A percentile compares a stretch with the other conserved stretches of the same genome.
Evolutionary conservation across 2,329 filamentous ascomycete genomes (phyloP).

Genomic region (Phyllosticta ampelicida): DNA sequence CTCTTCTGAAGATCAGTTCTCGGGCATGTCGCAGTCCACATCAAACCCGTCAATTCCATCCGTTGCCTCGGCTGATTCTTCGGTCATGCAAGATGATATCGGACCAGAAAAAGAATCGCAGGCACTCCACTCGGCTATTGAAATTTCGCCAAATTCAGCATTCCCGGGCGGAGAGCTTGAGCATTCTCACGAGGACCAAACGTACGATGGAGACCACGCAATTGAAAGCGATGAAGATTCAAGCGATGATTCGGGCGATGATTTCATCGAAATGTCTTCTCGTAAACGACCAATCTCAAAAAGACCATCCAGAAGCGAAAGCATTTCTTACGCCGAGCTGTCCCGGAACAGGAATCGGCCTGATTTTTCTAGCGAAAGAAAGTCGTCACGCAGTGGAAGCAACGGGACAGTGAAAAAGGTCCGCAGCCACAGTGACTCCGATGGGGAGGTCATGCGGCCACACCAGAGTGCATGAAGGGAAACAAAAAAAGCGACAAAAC

Average conservation of each 20-base stretch:
- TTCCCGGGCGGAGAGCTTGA: background rate
- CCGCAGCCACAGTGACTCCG: constrained; percentile 13
- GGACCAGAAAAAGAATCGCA: constrained; percentile 11
- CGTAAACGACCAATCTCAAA: constrained; percentile 2
- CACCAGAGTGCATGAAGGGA: background rate
- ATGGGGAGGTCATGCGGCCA: constrained; percentile 1
- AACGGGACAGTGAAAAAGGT: constrained; percentile 42
- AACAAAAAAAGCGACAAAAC: background rate
- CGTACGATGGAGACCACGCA: constrained; percentile 29
- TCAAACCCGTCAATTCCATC: constrained; percentile 43
- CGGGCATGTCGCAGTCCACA: constrained; percentile 38
- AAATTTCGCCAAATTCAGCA: background rate
- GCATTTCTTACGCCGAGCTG: constrained; percentile 27
- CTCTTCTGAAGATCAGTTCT: constrained; percentile 39
- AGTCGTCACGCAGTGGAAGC: constrained; percentile 36
- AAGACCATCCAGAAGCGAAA: constrained; percentile 18
- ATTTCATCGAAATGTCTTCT: constrained; percentile 24
- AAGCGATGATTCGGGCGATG: constrained; percentile 29
- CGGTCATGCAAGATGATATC: constrained; percentile 28
- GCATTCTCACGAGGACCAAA: constrained; percentile 20
- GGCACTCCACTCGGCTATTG: background rate
- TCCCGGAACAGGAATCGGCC: constrained; percentile 20
- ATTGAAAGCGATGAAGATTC: constrained; percentile 30
- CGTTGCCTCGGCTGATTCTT: constrained; percentile 38
- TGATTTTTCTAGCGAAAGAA: constrained; percentile 18